phyloP scores from a whole-genome alignment of 192 early-diverging fungal genomes.

The Coemansia sp. region DNA sequence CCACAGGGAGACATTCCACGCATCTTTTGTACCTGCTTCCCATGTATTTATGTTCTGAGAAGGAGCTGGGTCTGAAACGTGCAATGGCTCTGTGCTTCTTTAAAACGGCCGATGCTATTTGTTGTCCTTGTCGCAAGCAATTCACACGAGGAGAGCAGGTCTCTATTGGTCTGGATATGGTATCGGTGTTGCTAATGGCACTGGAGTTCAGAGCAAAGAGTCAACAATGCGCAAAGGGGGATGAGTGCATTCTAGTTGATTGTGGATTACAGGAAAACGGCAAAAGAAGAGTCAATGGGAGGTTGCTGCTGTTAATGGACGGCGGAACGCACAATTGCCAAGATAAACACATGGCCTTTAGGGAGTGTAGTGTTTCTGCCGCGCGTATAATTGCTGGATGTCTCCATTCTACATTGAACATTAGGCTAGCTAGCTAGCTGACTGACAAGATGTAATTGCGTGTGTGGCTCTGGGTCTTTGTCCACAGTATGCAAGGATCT shows the following conservation, averaged over 20 bases:
- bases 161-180: background rate
- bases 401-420: background rate
- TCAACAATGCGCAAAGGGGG: background rate
- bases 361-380: slow-evolving; percentile 2
- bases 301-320: background rate
- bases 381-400: slow-evolving; percentile 1
- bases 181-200: background rate
- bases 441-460: background rate
- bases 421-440: too few species aligned
- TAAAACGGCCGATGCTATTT: background rate
- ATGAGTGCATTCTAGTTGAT: background rate
- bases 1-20: background rate
- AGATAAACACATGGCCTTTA: slow-evolving; percentile 2
- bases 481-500: background rate
- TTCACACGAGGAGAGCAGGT: background rate
- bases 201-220: background rate
- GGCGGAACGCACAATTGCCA: slow-evolving; percentile 3
- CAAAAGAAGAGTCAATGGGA: background rate
- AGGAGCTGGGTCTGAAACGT: background rate
- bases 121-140: background rate
- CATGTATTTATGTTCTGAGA: background rate
- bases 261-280: slow-evolving; percentile 3
- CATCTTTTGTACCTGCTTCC: background rate
- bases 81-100: background rate
- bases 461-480: background rate